Percentiles rank a stretch among this genome's conserved stretches.
Evolutionary conservation across 352 stramenopile genomes (phyloP).

Genomic region (Pythium rishiriense): DNA sequence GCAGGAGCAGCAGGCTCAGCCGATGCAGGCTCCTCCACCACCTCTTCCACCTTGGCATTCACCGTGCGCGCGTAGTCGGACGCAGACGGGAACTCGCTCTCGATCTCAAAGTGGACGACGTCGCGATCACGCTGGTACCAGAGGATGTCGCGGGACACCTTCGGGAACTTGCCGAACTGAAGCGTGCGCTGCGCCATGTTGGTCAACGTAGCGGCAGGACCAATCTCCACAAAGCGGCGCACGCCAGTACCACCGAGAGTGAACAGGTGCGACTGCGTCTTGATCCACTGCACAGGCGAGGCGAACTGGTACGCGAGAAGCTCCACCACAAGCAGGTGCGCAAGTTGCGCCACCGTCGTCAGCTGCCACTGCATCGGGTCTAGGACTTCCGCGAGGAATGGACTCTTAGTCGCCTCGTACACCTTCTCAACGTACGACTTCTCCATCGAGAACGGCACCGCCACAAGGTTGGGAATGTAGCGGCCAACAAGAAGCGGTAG

Average conservation of each 20-base stretch:
- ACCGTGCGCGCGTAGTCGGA: conserved; percentile 56
- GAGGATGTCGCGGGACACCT: conserved; percentile 61
- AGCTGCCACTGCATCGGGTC: conserved; percentile 73
- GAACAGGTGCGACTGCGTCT: conserved; percentile 82
- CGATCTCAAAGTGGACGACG: conserved; percentile 73
- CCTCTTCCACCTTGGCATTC: conserved; percentile 26
- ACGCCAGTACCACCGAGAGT: conserved; percentile 48
- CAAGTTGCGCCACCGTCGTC: conserved; percentile 65
- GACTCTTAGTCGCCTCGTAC: conserved; percentile 68
- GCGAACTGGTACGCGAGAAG: conserved; percentile 89
- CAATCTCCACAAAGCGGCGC: conserved; percentile 82
- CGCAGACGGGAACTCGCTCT: conserved; percentile 62
- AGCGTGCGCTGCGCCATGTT: conserved; percentile 85
- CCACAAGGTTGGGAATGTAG: conserved; percentile 89
- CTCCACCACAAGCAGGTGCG: conserved; percentile 80
- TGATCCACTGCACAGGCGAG: conserved; percentile 89
- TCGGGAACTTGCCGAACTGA: conserved; percentile 62
- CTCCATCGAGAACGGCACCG: conserved; percentile 75
- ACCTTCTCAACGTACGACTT: conserved; percentile 79
- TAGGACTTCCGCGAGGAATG: conserved; percentile 63
- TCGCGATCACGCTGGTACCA: conserved; percentile 87
- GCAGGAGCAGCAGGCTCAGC: conserved; percentile 21
- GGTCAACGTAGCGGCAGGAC: conserved; percentile 74
- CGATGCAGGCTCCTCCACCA: conserved; percentile 1
- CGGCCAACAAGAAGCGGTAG: conserved; percentile 66